These are phyloP conservation scores for Pythium periplocum DNA, from an alignment of 352 stramenopile species.

Conservation along the genomic window DNA sequence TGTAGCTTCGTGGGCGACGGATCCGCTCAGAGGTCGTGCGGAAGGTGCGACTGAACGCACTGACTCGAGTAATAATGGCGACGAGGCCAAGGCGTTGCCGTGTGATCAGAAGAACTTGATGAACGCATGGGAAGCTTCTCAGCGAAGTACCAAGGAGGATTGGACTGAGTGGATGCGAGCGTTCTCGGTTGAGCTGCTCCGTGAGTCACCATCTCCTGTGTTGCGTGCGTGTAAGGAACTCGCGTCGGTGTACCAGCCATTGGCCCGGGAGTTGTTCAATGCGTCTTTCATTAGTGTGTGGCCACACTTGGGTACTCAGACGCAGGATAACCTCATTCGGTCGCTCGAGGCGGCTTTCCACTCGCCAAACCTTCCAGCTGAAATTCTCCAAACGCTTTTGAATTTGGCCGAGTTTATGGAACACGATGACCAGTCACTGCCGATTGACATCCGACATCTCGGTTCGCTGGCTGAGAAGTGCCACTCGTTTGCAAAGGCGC, in stretches of 20 bases:
- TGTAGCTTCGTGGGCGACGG: constrained; percentile 75
- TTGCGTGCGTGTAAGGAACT: constrained; percentile 94
- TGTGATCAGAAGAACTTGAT: constrained; percentile 82
- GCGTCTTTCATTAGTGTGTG: constrained; percentile 99
- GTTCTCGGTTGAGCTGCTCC: constrained; percentile 96
- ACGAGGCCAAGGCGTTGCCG: constrained; percentile 74
- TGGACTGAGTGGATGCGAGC: constrained; percentile 99
- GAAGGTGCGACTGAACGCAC: constrained; percentile 31
- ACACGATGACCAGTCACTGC: constrained; percentile 95
- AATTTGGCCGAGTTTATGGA: constrained; percentile 99
- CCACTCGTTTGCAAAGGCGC: constrained; percentile 97
- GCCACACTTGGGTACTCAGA: constrained; percentile 91
- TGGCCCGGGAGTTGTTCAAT: constrained; percentile 98
- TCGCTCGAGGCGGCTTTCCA: constrained; percentile 95
- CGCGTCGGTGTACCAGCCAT: constrained; percentile 97
- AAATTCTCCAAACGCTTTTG: constrained; percentile 97
- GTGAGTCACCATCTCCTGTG: constrained; percentile 94
- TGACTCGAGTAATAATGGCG: constrained; percentile 27
- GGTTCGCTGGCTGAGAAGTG: constrained; percentile 96
- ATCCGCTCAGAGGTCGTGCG: constrained; percentile 48
- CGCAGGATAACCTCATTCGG: constrained; percentile 91
- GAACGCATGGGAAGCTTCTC: constrained; percentile 83
- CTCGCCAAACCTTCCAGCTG: constrained; percentile 89
- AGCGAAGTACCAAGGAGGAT: constrained; percentile 89
- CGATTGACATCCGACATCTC: constrained; percentile 96